Evolutionary conservation across 78 protist species (phyloP).

Genomic region (Dictyostelium brefeldianum): DNA sequence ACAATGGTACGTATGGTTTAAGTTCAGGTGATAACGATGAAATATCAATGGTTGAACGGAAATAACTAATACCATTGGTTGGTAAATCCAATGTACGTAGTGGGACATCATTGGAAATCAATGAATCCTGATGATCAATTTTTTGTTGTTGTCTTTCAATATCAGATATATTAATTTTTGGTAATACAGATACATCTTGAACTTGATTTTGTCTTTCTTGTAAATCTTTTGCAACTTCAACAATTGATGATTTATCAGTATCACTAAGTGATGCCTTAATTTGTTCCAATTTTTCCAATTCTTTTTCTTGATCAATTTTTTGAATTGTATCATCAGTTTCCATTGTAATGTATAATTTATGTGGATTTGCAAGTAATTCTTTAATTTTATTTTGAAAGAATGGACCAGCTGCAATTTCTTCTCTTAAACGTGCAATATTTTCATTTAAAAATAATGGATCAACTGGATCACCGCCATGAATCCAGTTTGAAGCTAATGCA

Average conservation of each 20-base stretch:
- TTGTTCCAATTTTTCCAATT: background rate
- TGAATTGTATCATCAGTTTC: conserved; percentile 19
- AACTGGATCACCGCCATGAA: conserved; percentile 74
- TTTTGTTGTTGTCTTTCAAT: conserved; percentile 54
- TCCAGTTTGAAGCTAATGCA: conserved; percentile 45
- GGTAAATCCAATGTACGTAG: conserved; percentile 38
- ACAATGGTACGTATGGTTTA: conserved; percentile 53
- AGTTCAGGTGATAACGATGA: conserved; percentile 23
- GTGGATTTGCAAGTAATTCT: conserved; percentile 39
- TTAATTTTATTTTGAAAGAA: conserved; percentile 40
- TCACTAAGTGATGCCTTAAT: background rate
- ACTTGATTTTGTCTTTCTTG: conserved; percentile 60
- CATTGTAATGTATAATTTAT: conserved; percentile 36
- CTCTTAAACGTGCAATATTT: background rate
- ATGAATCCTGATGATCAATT: background rate
- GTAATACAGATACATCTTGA: conserved; percentile 46
- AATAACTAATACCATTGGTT: conserved; percentile 74
- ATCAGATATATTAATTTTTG: conserved; percentile 27
- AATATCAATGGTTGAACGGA: conserved; percentile 49
- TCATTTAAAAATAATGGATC: conserved; percentile 48
- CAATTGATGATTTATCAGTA: background rate
- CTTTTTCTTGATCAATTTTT: conserved; percentile 22
- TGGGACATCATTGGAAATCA: background rate
- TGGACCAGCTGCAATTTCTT: conserved; percentile 42
- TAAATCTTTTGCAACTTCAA: conserved; percentile 29